phyloP scores from a whole-genome alignment of 331 rosid genomes.

The Acacia concinna region DNA sequence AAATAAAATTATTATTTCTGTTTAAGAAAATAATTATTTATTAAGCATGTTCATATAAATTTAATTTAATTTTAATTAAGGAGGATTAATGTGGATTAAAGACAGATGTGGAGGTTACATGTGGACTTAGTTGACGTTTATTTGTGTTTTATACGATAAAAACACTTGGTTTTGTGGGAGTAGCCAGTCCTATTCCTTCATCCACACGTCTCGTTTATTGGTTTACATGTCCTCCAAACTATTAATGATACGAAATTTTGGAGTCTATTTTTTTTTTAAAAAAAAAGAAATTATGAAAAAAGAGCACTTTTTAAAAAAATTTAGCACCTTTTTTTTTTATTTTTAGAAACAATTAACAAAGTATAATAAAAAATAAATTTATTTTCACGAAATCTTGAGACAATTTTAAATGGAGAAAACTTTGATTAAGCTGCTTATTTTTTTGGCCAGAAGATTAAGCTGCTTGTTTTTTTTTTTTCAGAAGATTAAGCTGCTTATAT shows the following conservation, averaged over 20 bases:
- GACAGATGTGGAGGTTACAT: constrained; percentile 22
- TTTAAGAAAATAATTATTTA: not conserved
- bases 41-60: not conserved
- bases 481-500: too few relatives aligned
- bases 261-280: not conserved
- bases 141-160: not conserved
- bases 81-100: not conserved
- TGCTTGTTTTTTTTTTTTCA: too few relatives aligned
- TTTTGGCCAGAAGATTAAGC: too few relatives aligned
- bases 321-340: not conserved
- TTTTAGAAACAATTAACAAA: not conserved
- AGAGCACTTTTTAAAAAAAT: not conserved
- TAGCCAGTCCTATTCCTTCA: not conserved
- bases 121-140: constrained; percentile 26
- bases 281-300: too few relatives aligned
- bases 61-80: not conserved
- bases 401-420: too few relatives aligned
- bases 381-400: not conserved
- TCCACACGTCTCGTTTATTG: not conserved
- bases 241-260: not conserved
- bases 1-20: not conserved
- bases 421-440: too few relatives aligned
- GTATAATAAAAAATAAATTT: not conserved
- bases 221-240: not conserved
- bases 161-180: constrained; percentile 27